Conservation (phyloP, 495 filamentous ascomycete genomes). For the Annulohypoxylon maeteangense region DNA sequence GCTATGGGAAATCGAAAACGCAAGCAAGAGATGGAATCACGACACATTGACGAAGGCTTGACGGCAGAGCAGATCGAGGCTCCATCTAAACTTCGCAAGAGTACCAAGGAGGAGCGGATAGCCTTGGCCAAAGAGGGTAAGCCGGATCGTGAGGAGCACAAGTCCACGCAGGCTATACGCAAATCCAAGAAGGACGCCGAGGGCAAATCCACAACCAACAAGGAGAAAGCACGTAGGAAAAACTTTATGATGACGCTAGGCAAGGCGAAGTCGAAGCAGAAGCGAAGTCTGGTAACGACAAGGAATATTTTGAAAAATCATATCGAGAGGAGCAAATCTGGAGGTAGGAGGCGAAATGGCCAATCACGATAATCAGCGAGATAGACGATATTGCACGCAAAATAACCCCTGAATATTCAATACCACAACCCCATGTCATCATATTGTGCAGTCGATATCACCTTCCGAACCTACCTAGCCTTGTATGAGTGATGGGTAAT, state of each 20-base stretch:
- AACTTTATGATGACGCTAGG: constrained; percentile 98
- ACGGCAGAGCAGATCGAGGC: constrained; percentile 88
- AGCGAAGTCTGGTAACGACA: constrained; percentile 87
- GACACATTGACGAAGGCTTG: constrained; percentile 82
- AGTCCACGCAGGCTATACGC: constrained; percentile 79
- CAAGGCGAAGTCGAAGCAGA: constrained; percentile 92
- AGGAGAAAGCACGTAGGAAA: constrained; percentile 95
- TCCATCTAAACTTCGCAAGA: constrained; percentile 74
- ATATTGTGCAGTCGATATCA: no score
- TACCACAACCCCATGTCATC: no score
- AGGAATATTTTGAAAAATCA: constrained; percentile 82
- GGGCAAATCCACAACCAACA: constrained; percentile 96
- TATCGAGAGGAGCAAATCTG: constrained; percentile 82
- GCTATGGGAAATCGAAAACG: constrained; percentile 61
- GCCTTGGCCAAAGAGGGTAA: constrained; percentile 81
- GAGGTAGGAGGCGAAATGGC: constrained; percentile 81
- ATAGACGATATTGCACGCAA: no score
- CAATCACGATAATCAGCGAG: constrained; percentile 20
- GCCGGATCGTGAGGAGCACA: constrained; percentile 76
- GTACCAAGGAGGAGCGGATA: constrained; percentile 82
- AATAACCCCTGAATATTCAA: no score
- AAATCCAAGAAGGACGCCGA: constrained; percentile 85
- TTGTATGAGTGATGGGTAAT: no score
- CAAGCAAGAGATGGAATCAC: constrained; percentile 61
- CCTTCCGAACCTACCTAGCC: no score